Evolutionary conservation across 129 eudicot species (phyloP).

Genomic region (Helichrysum umbraculigerum): DNA sequence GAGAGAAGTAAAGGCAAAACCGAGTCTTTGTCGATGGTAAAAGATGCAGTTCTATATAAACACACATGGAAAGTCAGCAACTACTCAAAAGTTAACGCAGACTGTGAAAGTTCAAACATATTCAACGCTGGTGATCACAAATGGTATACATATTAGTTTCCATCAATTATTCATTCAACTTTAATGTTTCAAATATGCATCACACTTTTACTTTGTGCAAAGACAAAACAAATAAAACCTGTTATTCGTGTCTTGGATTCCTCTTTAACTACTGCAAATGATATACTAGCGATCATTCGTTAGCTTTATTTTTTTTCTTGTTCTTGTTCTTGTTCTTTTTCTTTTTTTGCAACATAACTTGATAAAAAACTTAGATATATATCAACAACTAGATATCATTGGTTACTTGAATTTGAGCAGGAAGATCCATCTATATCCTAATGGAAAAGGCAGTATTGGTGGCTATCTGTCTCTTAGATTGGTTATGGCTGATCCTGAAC

Average conservation of each 20-base stretch:
- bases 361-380: background rate
- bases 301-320: no score
- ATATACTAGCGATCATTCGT: background rate
- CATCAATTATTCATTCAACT: background rate
- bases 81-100: conserved; percentile 29
- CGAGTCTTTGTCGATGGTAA: conserved; percentile 53
- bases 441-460: conserved; percentile 45
- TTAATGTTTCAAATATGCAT: background rate
- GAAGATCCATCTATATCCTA: conserved; percentile 48
- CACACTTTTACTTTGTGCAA: background rate
- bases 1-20: conserved; percentile 54
- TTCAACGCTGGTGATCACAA: conserved; percentile 51
- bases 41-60: conserved; percentile 44
- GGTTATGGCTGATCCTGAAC: conserved; percentile 48
- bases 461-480: conserved; percentile 42
- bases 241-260: no score
- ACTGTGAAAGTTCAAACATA: conserved; percentile 37
- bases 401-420: conserved; percentile 26
- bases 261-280: background rate
- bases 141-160: conserved; percentile 40
- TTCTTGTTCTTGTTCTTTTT: no score
- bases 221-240: background rate
- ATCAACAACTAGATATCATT: background rate
- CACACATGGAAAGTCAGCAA: conserved; percentile 56
- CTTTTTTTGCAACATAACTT: background rate